A percentile compares a stretch with the other conserved stretches of the same genome.
These are phyloP conservation scores for Globisporangium spinosum DNA, from an alignment of 352 stramenopile species.

Conservation along the genomic window DNA sequence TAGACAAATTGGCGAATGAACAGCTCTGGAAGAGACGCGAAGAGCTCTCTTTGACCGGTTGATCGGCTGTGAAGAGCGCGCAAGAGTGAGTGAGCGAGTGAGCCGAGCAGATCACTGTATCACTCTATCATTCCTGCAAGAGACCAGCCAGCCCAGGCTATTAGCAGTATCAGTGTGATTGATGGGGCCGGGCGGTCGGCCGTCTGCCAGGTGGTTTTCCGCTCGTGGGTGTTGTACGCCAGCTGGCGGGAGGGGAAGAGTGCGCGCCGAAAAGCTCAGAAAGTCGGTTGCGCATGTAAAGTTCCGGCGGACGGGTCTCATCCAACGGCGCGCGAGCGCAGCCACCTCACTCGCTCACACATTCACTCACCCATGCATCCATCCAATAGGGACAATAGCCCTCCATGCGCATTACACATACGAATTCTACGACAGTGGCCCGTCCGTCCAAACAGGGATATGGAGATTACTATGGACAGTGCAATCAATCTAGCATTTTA, in stretches of 20 bases:
- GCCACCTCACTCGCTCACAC: background rate
- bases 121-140: background rate
- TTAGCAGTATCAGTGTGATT: constrained; percentile 5
- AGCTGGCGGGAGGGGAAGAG: background rate
- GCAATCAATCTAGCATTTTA: background rate
- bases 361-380: background rate
- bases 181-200: background rate
- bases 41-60: background rate
- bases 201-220: constrained; percentile 1
- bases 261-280: constrained; percentile 4
- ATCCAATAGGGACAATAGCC: background rate
- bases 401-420: background rate
- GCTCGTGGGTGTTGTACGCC: constrained; percentile 2
- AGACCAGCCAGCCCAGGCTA: constrained; percentile 4
- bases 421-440: too few relatives aligned
- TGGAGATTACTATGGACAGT: background rate
- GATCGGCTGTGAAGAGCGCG: background rate
- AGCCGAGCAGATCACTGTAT: constrained; percentile 1
- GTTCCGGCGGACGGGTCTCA: background rate
- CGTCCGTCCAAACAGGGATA: background rate
- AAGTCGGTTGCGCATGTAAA: constrained; percentile 13
- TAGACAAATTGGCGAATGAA: constrained; percentile 14
- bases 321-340: background rate
- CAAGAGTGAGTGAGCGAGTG: background rate
- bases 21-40: constrained; percentile 3